phyloP scores from a whole-genome alignment of 1,284 basidiomycete species.

The Anthracocystis walkeri region DNA sequence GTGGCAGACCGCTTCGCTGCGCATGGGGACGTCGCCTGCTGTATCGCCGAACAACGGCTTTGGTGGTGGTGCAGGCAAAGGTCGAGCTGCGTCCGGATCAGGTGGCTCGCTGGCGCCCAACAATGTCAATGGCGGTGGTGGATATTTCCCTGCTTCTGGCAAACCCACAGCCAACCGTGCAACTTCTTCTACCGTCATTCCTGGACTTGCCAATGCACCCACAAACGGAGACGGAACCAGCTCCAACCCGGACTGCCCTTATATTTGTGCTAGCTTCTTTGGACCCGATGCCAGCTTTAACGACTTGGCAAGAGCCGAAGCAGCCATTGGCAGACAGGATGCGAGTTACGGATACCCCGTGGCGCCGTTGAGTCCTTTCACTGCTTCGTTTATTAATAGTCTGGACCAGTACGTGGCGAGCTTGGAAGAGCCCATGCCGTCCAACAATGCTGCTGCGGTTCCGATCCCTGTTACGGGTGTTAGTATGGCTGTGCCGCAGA shows the following conservation, averaged over 20 bases:
- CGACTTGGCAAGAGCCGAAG: constrained; percentile 42
- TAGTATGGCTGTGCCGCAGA: constrained; percentile 24
- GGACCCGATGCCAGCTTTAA: constrained; percentile 47
- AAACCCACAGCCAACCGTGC: constrained; percentile 9
- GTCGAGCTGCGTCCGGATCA: constrained; percentile 17
- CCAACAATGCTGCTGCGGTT: constrained; percentile 13
- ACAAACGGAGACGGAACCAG: constrained; percentile 13
- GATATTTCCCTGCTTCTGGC: constrained; percentile 12
- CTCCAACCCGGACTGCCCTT: constrained; percentile 35
- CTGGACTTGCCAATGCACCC: constrained; percentile 14
- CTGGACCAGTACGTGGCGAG: constrained; percentile 51
- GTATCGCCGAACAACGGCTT: constrained; percentile 20
- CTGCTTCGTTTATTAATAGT: constrained; percentile 44
- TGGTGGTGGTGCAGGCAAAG: constrained; percentile 8
- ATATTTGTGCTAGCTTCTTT: constrained; percentile 44
- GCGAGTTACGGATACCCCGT: constrained; percentile 40
- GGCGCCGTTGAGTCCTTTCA: constrained; percentile 43
- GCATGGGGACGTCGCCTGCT: constrained; percentile 39
- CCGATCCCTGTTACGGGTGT: constrained; percentile 16
- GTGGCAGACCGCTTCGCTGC: constrained; percentile 46
- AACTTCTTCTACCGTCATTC: constrained; percentile 1
- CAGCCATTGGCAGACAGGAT: constrained; percentile 45
- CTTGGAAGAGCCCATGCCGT: constrained; percentile 44
- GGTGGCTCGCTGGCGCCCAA: constrained; percentile 7
- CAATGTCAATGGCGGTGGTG: constrained; percentile 3